A percentile compares a stretch with the other conserved stretches of the same genome.
Conservation (phyloP, 2,329 filamentous ascomycete genomes). For the Hymenoscyphus scutula region DNA sequence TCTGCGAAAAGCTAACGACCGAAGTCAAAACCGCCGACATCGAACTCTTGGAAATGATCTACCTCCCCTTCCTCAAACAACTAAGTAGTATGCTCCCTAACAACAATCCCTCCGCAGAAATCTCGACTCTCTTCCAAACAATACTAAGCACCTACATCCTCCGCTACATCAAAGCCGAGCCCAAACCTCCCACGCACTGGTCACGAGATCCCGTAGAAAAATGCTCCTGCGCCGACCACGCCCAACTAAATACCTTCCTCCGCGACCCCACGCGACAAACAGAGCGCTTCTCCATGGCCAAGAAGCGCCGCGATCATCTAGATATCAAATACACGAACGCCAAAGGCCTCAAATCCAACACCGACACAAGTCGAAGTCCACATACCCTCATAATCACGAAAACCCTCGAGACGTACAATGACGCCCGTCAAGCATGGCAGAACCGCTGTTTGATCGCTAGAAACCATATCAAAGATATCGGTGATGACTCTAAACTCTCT, state of each 20-base stretch:
- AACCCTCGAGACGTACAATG: not conserved
- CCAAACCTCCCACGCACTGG: constrained; percentile 9
- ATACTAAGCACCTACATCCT: constrained; percentile 13
- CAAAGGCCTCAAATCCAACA: constrained; percentile 5
- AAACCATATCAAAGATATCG: not conserved
- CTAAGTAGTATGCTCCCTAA: not conserved
- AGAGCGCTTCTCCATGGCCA: constrained; percentile 4
- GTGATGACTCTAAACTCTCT: not conserved
- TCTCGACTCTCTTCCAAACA: constrained; percentile 6
- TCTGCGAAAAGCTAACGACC: constrained; percentile 5
- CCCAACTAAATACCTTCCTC: constrained; percentile 13
- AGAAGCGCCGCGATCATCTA: constrained; percentile 13
- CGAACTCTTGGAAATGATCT: constrained; percentile 12
- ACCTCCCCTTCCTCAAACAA: constrained; percentile 14
- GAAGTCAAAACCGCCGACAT: constrained; percentile 2
- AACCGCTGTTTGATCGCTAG: not conserved
- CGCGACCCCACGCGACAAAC: constrained; percentile 5
- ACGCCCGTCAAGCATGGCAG: not conserved
- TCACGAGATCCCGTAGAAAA: not conserved
- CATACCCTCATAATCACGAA: constrained; percentile 21
- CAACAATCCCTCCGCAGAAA: not conserved
- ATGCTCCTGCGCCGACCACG: constrained; percentile 15
- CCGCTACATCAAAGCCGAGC: constrained; percentile 8
- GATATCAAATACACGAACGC: not conserved
- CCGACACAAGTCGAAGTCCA: constrained; percentile 8